A percentile compares a stretch with the other conserved stretches of the same genome.
phyloP scores from a whole-genome alignment of 805 yeast genomes.

The Metschnikowia noctiluminum region DNA sequence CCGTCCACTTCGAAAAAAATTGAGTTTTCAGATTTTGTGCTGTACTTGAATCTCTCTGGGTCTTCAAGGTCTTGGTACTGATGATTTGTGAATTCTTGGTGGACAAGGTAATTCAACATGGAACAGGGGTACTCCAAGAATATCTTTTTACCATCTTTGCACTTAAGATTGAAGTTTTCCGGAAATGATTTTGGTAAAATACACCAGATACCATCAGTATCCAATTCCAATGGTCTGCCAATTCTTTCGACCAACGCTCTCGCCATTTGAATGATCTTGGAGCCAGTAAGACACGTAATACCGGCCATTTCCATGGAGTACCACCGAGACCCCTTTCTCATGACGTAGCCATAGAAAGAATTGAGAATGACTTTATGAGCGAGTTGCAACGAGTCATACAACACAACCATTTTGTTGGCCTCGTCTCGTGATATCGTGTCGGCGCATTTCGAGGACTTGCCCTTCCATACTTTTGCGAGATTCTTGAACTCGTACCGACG shows the following conservation, averaged over 20 bases:
- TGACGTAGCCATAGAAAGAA: constrained; percentile 96
- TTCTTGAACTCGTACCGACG: constrained; percentile 95
- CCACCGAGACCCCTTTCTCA: constrained; percentile 99
- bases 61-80: constrained; percentile 89
- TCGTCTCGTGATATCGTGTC: constrained; percentile 74
- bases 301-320: constrained; percentile 99
- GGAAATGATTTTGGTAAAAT: constrained; percentile 92
- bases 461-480: constrained; percentile 90
- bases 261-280: constrained; percentile 97
- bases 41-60: constrained; percentile 62
- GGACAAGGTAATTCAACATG: constrained; percentile 92
- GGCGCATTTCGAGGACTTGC: constrained; percentile 56
- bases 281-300: constrained; percentile 96
- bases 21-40: constrained; percentile 82
- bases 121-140: constrained; percentile 90
- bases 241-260: constrained; percentile 83
- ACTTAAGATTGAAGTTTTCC: constrained; percentile 69
- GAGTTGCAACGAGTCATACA: constrained; percentile 91
- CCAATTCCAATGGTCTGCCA: constrained; percentile 93
- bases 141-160: constrained; percentile 74
- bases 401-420: constrained; percentile 88
- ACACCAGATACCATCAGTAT: constrained; percentile 99
- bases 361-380: constrained; percentile 96
- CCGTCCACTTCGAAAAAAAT: constrained; percentile 99
- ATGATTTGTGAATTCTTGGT: constrained; percentile 84